These are phyloP conservation scores for Aspergillus sp. DNA, from an alignment of 2,329 filamentous ascomycete genomes.

Conservation along the genomic window DNA sequence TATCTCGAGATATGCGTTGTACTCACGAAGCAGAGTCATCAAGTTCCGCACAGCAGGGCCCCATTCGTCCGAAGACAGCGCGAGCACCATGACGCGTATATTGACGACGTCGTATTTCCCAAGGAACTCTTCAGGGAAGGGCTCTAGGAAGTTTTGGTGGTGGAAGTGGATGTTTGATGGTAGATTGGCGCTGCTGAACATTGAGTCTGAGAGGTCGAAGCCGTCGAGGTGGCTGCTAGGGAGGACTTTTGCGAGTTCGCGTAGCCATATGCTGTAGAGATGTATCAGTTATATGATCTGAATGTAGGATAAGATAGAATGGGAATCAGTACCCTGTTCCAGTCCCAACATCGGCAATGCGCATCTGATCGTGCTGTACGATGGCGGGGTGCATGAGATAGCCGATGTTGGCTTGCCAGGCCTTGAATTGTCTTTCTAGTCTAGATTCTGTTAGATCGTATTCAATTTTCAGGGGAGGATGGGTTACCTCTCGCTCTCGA, in stretches of 20 bases:
- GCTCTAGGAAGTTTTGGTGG: not conserved
- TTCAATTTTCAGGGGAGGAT: no score
- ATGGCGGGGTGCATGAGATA: not conserved
- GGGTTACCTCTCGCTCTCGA: not conserved
- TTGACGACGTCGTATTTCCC: not conserved
- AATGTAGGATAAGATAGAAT: not conserved
- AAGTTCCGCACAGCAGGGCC: not conserved
- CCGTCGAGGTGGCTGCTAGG: not conserved
- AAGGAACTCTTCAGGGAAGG: not conserved
- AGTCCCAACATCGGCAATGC: not conserved
- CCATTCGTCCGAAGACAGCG: not conserved
- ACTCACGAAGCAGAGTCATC: not conserved
- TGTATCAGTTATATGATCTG: not conserved
- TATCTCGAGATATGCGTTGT: not conserved
- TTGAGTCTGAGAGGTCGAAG: not conserved
- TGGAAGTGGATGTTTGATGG: not conserved
- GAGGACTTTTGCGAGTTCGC: not conserved
- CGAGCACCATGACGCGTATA: not conserved
- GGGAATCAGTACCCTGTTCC: not conserved
- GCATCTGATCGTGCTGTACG: not conserved
- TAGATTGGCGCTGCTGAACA: not conserved
- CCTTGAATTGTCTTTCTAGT: not conserved
- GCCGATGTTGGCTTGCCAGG: conserved; percentile 1
- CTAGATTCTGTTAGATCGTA: not conserved
- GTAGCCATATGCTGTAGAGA: not conserved